phyloP scores from a whole-genome alignment of 2,329 filamentous ascomycete genomes.

The Cadophora sp. region DNA sequence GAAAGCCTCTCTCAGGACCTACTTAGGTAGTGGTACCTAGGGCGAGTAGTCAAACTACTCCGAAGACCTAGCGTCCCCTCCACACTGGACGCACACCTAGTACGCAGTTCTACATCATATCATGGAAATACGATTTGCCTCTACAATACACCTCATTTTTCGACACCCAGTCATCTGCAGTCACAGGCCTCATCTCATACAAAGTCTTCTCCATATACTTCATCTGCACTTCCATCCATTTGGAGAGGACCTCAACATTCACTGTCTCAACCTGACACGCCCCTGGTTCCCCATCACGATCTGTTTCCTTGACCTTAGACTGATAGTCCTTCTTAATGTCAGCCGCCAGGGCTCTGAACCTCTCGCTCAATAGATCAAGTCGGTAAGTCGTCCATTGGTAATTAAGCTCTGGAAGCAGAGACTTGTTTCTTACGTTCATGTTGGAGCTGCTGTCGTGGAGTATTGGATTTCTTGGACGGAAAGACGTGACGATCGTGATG shows the following conservation, averaged over 20 bases:
- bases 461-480: background rate
- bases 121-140: too few relatives aligned
- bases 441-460: background rate
- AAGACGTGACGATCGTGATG: background rate
- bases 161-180: background rate
- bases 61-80: too few relatives aligned
- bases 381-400: background rate
- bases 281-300: background rate
- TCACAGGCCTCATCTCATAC: background rate
- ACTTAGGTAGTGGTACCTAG: too few relatives aligned
- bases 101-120: too few relatives aligned
- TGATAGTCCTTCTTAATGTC: background rate
- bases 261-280: background rate
- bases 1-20: too few relatives aligned
- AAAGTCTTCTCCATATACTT: background rate
- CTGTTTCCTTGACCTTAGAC: background rate
- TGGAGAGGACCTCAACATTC: background rate
- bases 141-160: background rate
- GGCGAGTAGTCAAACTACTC: too few relatives aligned
- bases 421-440: background rate
- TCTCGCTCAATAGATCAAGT: background rate
- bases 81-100: too few relatives aligned
- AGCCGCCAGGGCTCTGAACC: background rate
- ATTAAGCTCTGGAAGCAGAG: background rate
- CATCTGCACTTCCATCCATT: background rate